These are phyloP conservation scores for Fusarium kyushuense DNA, from an alignment of 2,329 filamentous ascomycete species.

Conservation along the genomic window DNA sequence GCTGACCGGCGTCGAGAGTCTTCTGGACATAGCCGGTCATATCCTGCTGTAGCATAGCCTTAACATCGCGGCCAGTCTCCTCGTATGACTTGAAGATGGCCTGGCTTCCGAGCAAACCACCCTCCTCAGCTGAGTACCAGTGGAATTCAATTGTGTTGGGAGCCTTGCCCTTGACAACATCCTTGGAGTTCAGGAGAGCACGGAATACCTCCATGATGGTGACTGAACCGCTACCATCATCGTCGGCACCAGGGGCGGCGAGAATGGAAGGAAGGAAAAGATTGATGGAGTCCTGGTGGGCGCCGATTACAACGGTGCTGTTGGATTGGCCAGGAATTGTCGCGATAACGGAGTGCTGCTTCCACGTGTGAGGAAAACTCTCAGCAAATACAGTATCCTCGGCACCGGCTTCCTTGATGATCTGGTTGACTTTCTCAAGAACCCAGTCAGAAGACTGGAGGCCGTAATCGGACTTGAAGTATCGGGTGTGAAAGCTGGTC, in stretches of 20 bases:
- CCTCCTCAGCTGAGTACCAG: slow-evolving; percentile 94
- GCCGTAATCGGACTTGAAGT: slow-evolving; percentile 83
- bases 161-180: slow-evolving; percentile 76
- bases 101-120: slow-evolving; percentile 86
- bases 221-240: slow-evolving; percentile 92
- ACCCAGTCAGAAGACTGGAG: slow-evolving; percentile 91
- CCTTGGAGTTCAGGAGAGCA: slow-evolving; percentile 78
- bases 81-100: slow-evolving; percentile 89
- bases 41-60: slow-evolving; percentile 98
- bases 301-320: slow-evolving; percentile 88
- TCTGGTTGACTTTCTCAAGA: slow-evolving; percentile 76
- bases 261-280: slow-evolving; percentile 87
- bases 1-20: slow-evolving; percentile 83
- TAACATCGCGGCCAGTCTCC: slow-evolving; percentile 78
- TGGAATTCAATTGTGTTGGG: slow-evolving; percentile 95
- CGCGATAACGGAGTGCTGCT: slow-evolving; percentile 90
- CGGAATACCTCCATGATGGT: slow-evolving; percentile 94
- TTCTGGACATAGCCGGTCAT: slow-evolving; percentile 93
- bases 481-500: slow-evolving; percentile 83
- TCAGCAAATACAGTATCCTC: slow-evolving; percentile 75
- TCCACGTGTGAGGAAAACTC: slow-evolving; percentile 86
- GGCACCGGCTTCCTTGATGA: slow-evolving; percentile 78
- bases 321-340: slow-evolving; percentile 88
- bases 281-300: slow-evolving; percentile 96
- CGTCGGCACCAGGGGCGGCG: slow-evolving; percentile 91